Percentiles rank a stretch among this genome's conserved stretches.
Evolutionary conservation across 805 yeast genomes (phyloP).

Genomic region (Torulaspora quercuum): DNA sequence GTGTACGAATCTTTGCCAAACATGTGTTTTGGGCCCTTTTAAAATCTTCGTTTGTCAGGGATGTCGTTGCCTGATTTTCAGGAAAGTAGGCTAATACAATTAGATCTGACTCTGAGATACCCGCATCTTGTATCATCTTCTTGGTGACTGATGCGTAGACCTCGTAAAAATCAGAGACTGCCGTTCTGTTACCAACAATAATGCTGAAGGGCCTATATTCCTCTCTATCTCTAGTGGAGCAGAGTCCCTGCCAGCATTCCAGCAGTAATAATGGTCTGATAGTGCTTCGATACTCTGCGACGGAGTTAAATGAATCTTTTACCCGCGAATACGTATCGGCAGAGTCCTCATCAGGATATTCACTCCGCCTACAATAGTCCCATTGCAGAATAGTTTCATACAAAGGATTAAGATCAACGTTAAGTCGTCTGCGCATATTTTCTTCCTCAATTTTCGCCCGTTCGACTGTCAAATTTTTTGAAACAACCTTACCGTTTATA

Average conservation of each 20-base stretch:
- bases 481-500: slow-evolving; percentile 40
- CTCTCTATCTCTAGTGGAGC: slow-evolving; percentile 61
- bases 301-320: slow-evolving; percentile 52
- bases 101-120: slow-evolving; percentile 72
- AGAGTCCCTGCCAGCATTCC: slow-evolving; percentile 93
- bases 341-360: slow-evolving; percentile 55
- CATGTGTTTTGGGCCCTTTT: slow-evolving; percentile 48
- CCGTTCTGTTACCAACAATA: slow-evolving; percentile 72
- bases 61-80: slow-evolving; percentile 29
- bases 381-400: slow-evolving; percentile 68
- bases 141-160: slow-evolving; percentile 70
- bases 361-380: slow-evolving; percentile 60
- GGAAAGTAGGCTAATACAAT: slow-evolving; percentile 58
- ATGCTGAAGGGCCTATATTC: slow-evolving; percentile 58
- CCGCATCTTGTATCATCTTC: slow-evolving; percentile 47
- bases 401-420: slow-evolving; percentile 73
- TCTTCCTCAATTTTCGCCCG: slow-evolving; percentile 60
- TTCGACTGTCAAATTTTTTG: slow-evolving; percentile 40
- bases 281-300: slow-evolving; percentile 61
- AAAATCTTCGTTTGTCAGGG: slow-evolving; percentile 36
- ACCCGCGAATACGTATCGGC: slow-evolving; percentile 44
- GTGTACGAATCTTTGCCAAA: slow-evolving; percentile 74
- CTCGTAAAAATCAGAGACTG: slow-evolving; percentile 84
- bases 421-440: slow-evolving; percentile 71
- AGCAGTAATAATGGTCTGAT: slow-evolving; percentile 79